Base-by-base conservation (phyloP, 768 basidiomycete genomes). In the Neoboletus brunneissimus region DNA sequence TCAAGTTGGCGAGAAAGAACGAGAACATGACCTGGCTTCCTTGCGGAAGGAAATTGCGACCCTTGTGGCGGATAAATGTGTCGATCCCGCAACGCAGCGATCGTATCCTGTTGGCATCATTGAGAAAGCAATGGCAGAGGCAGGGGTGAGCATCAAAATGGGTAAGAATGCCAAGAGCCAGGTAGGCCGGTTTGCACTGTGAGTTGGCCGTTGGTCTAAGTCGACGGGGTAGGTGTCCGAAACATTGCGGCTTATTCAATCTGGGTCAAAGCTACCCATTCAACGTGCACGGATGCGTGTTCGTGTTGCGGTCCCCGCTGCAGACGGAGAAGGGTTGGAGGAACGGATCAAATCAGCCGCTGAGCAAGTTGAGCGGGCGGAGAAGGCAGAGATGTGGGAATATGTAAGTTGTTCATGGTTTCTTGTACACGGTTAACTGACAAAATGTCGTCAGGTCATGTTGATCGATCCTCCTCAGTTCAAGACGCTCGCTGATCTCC, bases 81-180 rank as follows among this genome's bases (percentile, higher is more conserved):
- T 98, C 23, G 95, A 98, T 66, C 97, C 97, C 1, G 75, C 80
- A 5, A 96, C 94, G 1, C 88, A 92, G 68, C 77, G 85, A 11
- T 94, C 95, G 6, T 94, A 98, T 69, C 88, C 94, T 6, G 92
- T 96, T 32, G 88, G 91, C 18, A 92, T 98, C 79, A 92, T 99
- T 60, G 97, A 99, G 69, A 98, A 97, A 73, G 94, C 94, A 0
- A 96, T 99, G 96, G 75, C 84, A 10, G 95, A 98, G 69, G 88
- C 91, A 10, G 95, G 95, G 1, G 95, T 89, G 73, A 96, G 92
- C 62, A 88, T 96, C 27, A 89, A 91, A 64, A 81, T 81, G 44
- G 86, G 87, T 60, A 98, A 98, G 77, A 88, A 82, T 22, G 95
- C 94, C 5, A 99, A 99, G 76, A 90, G 88, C 49, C 97, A 99